These are phyloP conservation scores for Hordeum vulgare DNA, from an alignment of 176 grass and related monocot genomes.

Conservation along the genomic window MorexV3_pseudomolecules_assembly NC_058523.1:135674895-135675394, in stretches of 20 bases:
- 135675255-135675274: conserved; percentile 46
- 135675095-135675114: too few species aligned
- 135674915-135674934: conserved; percentile 75
- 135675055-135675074: not conserved
- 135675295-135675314: conserved; percentile 13
- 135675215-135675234: not conserved
- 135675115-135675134: too few species aligned
- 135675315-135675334: conserved; percentile 30
- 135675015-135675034: not conserved
- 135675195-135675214: not conserved
- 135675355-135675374: not conserved
- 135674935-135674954: conserved; percentile 5
- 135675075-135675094: too few species aligned
- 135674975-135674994: not conserved
- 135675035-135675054: not conserved
- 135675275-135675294: conserved; percentile 62
- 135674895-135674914: conserved; percentile 60
- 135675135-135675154: not conserved
- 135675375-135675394: not conserved
- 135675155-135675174: not conserved
- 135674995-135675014: not conserved
- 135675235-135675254: conserved; percentile 8
- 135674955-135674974: not conserved
- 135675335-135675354: not conserved
- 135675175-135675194: not conserved